These are phyloP conservation scores for Marsdenia floribunda DNA, from an alignment of 257 asterid genomes.

Conservation along the genomic window DNA sequence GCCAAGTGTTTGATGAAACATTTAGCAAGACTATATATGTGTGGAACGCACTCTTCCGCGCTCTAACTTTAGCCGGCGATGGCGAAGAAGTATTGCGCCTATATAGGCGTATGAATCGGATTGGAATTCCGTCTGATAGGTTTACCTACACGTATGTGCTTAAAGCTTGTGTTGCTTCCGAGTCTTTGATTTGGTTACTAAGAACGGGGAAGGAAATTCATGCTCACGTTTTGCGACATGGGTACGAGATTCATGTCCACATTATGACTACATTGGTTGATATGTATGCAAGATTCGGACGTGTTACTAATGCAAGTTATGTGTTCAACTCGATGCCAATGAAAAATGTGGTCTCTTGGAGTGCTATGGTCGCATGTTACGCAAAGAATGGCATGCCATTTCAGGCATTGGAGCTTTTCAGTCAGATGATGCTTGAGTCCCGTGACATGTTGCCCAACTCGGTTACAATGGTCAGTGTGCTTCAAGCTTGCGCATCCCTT, in stretches of 20 bases:
- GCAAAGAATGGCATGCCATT: slow-evolving; percentile 63
- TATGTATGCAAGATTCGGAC: slow-evolving; percentile 69
- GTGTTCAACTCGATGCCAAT: slow-evolving; percentile 57
- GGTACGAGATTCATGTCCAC: slow-evolving; percentile 62
- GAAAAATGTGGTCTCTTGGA: slow-evolving; percentile 89
- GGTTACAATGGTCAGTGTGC: slow-evolving; percentile 88
- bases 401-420: slow-evolving; percentile 64
- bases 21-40: slow-evolving; percentile 49
- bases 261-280: slow-evolving; percentile 87
- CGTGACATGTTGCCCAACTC: slow-evolving; percentile 65
- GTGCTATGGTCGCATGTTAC: slow-evolving; percentile 77
- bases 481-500: slow-evolving; percentile 77
- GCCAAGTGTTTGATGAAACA: slow-evolving; percentile 75
- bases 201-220: slow-evolving; percentile 66
- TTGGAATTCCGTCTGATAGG: slow-evolving; percentile 65
- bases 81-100: slow-evolving; percentile 66
- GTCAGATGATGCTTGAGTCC: slow-evolving; percentile 52
- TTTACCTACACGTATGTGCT: slow-evolving; percentile 81
- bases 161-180: slow-evolving; percentile 76
- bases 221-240: slow-evolving; percentile 66
- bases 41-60: slow-evolving; percentile 81
- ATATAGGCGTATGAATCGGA: slow-evolving; percentile 56
- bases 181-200: slow-evolving; percentile 25
- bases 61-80: slow-evolving; percentile 55
- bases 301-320: slow-evolving; percentile 42